Evolutionary conservation across 1,284 basidiomycete species (phyloP), one percentile per base, ranked within the genome.

Genomic region (Leccinum ponderosum): DNA sequence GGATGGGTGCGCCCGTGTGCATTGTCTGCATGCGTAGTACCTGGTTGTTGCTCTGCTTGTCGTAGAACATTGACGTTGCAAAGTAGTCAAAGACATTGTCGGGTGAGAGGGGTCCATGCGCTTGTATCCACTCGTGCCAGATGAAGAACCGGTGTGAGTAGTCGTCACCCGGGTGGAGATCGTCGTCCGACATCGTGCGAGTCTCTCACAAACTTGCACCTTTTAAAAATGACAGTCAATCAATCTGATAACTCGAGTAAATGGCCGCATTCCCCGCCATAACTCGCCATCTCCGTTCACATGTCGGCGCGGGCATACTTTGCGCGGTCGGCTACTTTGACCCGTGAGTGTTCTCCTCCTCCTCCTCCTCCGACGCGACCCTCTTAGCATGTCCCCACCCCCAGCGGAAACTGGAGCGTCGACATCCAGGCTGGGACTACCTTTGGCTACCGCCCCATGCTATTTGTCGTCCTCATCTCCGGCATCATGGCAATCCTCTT

Each of bases 11-110:
- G 22, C 89, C 91, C 0, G 89, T 89, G 68, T 91, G 87, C 77
- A 89, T 88, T 0, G 91, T 94, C 75, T 95, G 93, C 93, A 95
- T 95, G 68, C 91, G 87, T 52, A 95, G 78, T 29, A 91, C 87
- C 70, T 94, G 90, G 72, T 95, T 95, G 74, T 90, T 94, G 74
- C 91, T 93, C 75, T 91, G 87, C 73, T 92, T 91, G 77, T 95
- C 93, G 73, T 93, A 95, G 78, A 94, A 94, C 86, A 93, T 93
- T 15, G 91, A 93, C 1, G 85, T 84, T 15, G 88, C 80, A 72
- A 95, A 95, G 77, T 94, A 95, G 59, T 94, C 91, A 65, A 94
- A 87, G 48, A 91, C 91, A 70, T 91, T 93, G 63, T 89, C 84
- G 12, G 81, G 74, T 3, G 87, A 88, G 65, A 93, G 80, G 8